Base-by-base conservation (phyloP, 2,329 filamentous ascomycete species). In the Seiridium unicorne region DNA sequence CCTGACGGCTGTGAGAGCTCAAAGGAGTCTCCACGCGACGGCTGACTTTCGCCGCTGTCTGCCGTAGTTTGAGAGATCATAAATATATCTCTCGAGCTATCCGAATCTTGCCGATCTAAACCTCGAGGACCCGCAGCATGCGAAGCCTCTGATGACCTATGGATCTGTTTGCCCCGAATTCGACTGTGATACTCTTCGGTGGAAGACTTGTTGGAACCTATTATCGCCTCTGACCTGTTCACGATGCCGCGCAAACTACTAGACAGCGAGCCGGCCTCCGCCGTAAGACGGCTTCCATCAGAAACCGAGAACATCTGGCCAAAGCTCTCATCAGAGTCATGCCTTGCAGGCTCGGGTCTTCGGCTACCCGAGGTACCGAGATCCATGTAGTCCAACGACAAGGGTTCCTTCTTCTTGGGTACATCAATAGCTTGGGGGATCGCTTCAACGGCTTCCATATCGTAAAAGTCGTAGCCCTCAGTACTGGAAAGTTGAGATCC, bases 401-500 rank as follows among this genome's bases (percentile, higher is more conserved):
- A 63, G 4, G 74, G 71, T 58, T 75, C 75, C 59, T 74, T 75
- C 64, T 74, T 77, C 57, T 72, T 76, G 5, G 78, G 82, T 55
- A 86, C 81, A 61, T 87, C 82, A 51, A 86, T 82, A 5, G 81
- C 82, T 49, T 76, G 76, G 54, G 74, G 73, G 59, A 82, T 71
- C 35, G 77, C 70, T 62, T 64, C 73, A 5, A 65, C 55, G 7
- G 69, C 81, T n/a, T 85, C 84, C 35, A 85, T 74, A 65, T 85
- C 86, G 67, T 88, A 88, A 66, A 89, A 89, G 69, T 89, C 86
- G 65, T 89, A 88, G 0, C 86, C 86, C 64, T 88, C 85, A 1
- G 81, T 84, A 66, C 77, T 82, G 10, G 81, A 83, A n/a, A 74
- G 65, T 31, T 81, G 78, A 65, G 80, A 84, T 46, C 79, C 78